Conservation (phyloP, 1,284 basidiomycete genomes). For the Stygiomarasmius scandens region DNA sequence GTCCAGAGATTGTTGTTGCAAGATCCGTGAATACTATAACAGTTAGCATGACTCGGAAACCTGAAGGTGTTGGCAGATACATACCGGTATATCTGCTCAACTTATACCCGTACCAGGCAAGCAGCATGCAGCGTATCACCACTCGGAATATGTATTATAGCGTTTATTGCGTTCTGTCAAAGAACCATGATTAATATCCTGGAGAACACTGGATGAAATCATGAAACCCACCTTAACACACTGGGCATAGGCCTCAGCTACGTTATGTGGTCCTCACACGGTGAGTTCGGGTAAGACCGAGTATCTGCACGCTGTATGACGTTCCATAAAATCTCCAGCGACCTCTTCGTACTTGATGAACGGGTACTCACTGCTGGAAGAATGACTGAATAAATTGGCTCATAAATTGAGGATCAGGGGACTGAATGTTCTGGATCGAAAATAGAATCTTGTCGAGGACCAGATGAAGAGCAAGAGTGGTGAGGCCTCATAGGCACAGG, state of each 20-base stretch:
- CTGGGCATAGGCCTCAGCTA: conserved; percentile 66
- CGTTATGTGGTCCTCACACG: conserved; percentile 58
- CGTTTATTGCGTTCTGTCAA: conserved; percentile 54
- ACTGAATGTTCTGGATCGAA: conserved; percentile 69
- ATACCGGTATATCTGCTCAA: conserved; percentile 53
- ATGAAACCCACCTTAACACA: conserved; percentile 60
- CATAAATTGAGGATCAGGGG: conserved; percentile 68
- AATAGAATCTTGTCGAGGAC: conserved; percentile 45
- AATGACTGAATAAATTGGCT: conserved; percentile 68
- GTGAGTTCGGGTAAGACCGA: conserved; percentile 63
- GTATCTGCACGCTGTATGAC: conserved; percentile 43
- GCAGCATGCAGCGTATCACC: conserved; percentile 68
- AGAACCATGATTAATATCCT: too few species aligned
- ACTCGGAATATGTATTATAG: conserved; percentile 54
- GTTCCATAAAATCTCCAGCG: conserved; percentile 59
- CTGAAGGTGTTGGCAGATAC: conserved; percentile 17
- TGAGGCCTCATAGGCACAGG: conserved; percentile 29
- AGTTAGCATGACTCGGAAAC: conserved; percentile 13
- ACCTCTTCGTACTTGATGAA: conserved; percentile 70
- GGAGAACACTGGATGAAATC: conserved; percentile 8
- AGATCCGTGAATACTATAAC: conserved; percentile 46
- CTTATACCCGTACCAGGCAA: conserved; percentile 76
- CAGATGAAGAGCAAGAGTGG: conserved; percentile 29
- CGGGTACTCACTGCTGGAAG: conserved; percentile 64
- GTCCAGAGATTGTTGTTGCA: conserved; percentile 61